A percentile compares a stretch with the other conserved stretches of the same genome.
These are phyloP conservation scores for Gaillardinia entomophila DNA, from an alignment of 805 yeast species.

Conservation along the genomic window DNA sequence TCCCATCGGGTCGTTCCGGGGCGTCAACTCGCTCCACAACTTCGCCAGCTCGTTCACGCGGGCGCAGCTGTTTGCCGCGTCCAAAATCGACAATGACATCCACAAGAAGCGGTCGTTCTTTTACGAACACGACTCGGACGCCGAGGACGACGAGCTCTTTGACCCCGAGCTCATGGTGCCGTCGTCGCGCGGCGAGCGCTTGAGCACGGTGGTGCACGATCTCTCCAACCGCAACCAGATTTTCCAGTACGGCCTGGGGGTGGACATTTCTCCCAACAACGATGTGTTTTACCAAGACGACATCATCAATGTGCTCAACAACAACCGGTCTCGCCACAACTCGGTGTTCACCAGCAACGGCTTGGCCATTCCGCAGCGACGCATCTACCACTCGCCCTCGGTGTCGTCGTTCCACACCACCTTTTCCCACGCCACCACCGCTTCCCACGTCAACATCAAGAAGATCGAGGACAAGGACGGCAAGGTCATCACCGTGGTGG, in stretches of 20 bases:
- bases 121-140: slow-evolving; percentile 5
- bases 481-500: slow-evolving; percentile 60
- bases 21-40: slow-evolving; percentile 64
- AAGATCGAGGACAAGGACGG: slow-evolving; percentile 70
- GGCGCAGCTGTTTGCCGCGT: slow-evolving; percentile 63
- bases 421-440: slow-evolving; percentile 29
- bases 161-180: slow-evolving; percentile 71
- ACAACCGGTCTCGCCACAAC: slow-evolving; percentile 21
- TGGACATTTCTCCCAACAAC: slow-evolving; percentile 10
- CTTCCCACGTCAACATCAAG: slow-evolving; percentile 50
- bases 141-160: slow-evolving; percentile 49
- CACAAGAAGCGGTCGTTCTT: slow-evolving; percentile 62
- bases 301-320: slow-evolving; percentile 19
- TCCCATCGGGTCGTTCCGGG: slow-evolving; percentile 53
- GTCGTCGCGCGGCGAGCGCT: slow-evolving; percentile 54
- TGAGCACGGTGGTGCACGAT: slow-evolving; percentile 51
- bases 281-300: slow-evolving; percentile 39
- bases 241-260: slow-evolving; percentile 9
- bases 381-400: slow-evolving; percentile 32
- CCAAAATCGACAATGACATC: slow-evolving; percentile 45
- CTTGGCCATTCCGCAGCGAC: slow-evolving; percentile 21
- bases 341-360: slow-evolving; percentile 10
- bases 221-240: slow-evolving; percentile 19
- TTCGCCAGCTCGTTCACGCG: slow-evolving; percentile 77
- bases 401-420: slow-evolving; percentile 39